A percentile compares a stretch with the other conserved stretches of the same genome.
phyloP scores from a whole-genome alignment of 2,329 filamentous ascomycete species.

The Colletotrichum sidae region DNA sequence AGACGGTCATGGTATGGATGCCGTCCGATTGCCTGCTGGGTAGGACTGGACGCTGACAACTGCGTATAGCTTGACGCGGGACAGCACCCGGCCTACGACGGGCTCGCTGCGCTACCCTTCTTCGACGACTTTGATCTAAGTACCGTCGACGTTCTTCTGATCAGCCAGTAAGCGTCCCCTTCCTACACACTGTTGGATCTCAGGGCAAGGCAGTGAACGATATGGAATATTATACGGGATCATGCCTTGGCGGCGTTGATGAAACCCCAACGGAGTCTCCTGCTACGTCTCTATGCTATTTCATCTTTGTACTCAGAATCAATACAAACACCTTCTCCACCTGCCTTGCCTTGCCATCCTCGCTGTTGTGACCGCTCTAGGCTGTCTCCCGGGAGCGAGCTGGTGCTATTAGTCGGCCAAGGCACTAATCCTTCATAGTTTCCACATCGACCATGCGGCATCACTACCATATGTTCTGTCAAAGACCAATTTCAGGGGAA shows the following conservation, averaged over 20 bases:
- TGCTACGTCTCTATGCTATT: constrained; percentile 36
- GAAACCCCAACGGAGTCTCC: constrained; percentile 32
- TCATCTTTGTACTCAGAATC: constrained; percentile 38
- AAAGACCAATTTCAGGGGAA: constrained; percentile 96
- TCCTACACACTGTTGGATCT: constrained; percentile 37
- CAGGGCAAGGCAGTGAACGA: constrained; percentile 42
- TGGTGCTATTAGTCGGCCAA: constrained; percentile 9
- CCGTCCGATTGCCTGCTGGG: background rate
- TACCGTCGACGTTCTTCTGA: constrained; percentile 95
- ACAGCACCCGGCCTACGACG: constrained; percentile 96
- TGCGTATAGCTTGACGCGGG: constrained; percentile 86
- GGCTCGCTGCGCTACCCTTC: constrained; percentile 91
- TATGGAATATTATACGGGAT: constrained; percentile 31
- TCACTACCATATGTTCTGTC: constrained; percentile 97
- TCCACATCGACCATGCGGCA: constrained; percentile 98
- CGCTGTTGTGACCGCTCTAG: constrained; percentile 29
- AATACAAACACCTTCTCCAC: constrained; percentile 39
- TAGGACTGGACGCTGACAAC: constrained; percentile 14
- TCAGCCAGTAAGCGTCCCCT: constrained; percentile 90
- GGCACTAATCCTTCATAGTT: constrained; percentile 67
- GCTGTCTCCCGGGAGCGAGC: background rate
- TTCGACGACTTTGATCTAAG: constrained; percentile 99
- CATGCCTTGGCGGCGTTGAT: constrained; percentile 21
- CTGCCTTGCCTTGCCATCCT: constrained; percentile 39
- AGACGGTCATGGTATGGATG: constrained; percentile 91